Percentiles rank a stretch among this genome's conserved stretches.
phyloP scores from a whole-genome alignment of 192 early-diverging fungal species.

The Entomortierella chlamydospora region DNA sequence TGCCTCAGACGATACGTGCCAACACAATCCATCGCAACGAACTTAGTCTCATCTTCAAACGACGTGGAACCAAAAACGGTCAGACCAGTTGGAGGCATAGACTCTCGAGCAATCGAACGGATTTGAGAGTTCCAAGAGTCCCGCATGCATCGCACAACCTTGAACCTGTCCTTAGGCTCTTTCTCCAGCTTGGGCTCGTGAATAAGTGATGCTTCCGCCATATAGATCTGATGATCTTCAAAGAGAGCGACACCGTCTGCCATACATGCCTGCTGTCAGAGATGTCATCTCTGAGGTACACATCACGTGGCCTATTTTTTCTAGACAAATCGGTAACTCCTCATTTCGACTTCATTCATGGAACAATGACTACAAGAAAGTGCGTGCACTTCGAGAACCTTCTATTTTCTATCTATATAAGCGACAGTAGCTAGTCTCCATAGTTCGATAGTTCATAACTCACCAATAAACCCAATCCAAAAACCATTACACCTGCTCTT shows the following conservation, averaged over 20 bases:
- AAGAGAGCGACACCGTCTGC: constrained; percentile 22
- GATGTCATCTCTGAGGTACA: no score
- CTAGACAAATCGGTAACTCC: no score
- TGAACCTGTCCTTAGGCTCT: constrained; percentile 14
- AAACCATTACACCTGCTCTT: no score
- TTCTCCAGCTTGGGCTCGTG: constrained; percentile 17
- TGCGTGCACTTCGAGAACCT: no score
- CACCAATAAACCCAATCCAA: no score
- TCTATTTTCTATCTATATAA: no score
- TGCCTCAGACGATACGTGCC: background rate
- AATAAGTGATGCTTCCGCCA: constrained; percentile 18
- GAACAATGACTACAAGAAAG: no score
- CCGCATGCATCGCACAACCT: constrained; percentile 14
- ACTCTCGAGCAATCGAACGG: constrained; percentile 9
- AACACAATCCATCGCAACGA: constrained; percentile 14
- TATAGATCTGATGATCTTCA: constrained; percentile 27
- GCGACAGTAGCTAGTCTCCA: no score
- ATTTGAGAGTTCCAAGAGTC: constrained; percentile 28
- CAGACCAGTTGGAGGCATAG: constrained; percentile 1
- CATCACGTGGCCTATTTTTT: no score
- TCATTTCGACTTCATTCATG: no score
- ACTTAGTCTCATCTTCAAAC: constrained; percentile 14
- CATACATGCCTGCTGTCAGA: no score
- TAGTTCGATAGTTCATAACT: no score
- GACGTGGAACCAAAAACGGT: constrained; percentile 28